A percentile compares a stretch with the other conserved stretches of the same genome.
phyloP scores from a whole-genome alignment of 2,329 filamentous ascomycete species.

The Diaporthe helianthi region DNA sequence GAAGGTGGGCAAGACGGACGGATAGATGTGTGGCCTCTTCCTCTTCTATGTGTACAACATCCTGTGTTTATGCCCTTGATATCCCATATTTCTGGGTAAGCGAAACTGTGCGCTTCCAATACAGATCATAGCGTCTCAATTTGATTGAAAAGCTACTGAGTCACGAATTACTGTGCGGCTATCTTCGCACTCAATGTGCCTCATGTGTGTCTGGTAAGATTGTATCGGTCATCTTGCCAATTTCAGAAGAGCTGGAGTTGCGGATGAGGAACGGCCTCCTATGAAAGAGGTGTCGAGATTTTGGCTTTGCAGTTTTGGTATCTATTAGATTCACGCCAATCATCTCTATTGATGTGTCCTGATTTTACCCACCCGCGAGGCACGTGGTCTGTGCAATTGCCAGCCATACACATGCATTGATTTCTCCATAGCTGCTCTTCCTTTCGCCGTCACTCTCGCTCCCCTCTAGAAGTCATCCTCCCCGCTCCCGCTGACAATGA shows the following conservation, averaged over 20 bases:
- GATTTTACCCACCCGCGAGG: neutral
- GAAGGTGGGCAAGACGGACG: neutral
- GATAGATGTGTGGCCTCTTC: neutral
- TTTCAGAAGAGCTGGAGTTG: too few relatives aligned
- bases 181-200: neutral
- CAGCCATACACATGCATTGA: neutral
- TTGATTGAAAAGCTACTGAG: neutral
- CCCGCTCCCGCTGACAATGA: slow-evolving; percentile 87
- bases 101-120: neutral
- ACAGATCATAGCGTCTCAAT: neutral
- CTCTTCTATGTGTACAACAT: neutral
- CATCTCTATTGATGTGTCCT: slow-evolving; percentile 23
- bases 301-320: slow-evolving; percentile 20
- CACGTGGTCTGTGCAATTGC: slow-evolving; percentile 27
- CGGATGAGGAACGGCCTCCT: too few relatives aligned
- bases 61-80: neutral
- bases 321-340: slow-evolving; percentile 27
- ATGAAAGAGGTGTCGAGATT: neutral
- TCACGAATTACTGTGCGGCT: neutral
- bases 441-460: neutral
- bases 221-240: too few relatives aligned
- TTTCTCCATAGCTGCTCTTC: neutral
- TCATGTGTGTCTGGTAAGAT: neutral
- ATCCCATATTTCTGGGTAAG: neutral
- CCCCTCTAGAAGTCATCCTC: slow-evolving; percentile 79